Evolutionary conservation across 2,329 filamentous ascomycete species (phyloP), one percentile per base, ranked within the genome.

Genomic region (Mollisiaceae sp.): DNA sequence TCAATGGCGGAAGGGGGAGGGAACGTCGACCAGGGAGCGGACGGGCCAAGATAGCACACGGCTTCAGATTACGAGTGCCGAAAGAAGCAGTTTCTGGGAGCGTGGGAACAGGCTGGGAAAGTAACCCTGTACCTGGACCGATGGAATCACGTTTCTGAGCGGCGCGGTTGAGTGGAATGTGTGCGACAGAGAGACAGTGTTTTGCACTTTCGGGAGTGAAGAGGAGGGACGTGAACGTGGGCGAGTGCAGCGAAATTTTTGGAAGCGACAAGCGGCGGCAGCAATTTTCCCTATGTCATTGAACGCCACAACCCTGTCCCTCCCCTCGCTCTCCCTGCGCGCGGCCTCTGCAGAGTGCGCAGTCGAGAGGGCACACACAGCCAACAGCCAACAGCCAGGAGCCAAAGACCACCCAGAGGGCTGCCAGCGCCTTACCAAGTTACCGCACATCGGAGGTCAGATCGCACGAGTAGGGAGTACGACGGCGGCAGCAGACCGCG

Each of bases 1-100:
- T 68, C 67, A 71, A 73, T 72, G 67, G 70, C 52, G 36, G 62
- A 61, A 50, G 61, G 60, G 50, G 41, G 39, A 38, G 59, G 52
- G 62, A 62, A 22, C 27, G 22, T 11, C 15, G 22, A 57, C 54
- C 54, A 38, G 52, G 50, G 50, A 38, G 41, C 58, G 58, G 58
- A 32, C 35, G 45, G 55, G 43, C 41, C 36, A 41, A 56, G 35
- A 52, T 57, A 22, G 55, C 55, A 57, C 50, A 20, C 27, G 24
- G 60, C 55, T 63, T 55, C 38, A 63, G 61, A 56, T 56, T 62
- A 36, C 52, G 50, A 63, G 54, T 50, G 52, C 39, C 54, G 60
- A 39, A 45, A 41, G 24, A 35, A 54, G 50, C 24, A 35, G 9
- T 3, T 24, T 54, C 52, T 35, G 22, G 24, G 24, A 35, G 18